Base-by-base conservation (phyloP, 768 basidiomycete genomes). In the Collybiopsis confluens region DNA sequence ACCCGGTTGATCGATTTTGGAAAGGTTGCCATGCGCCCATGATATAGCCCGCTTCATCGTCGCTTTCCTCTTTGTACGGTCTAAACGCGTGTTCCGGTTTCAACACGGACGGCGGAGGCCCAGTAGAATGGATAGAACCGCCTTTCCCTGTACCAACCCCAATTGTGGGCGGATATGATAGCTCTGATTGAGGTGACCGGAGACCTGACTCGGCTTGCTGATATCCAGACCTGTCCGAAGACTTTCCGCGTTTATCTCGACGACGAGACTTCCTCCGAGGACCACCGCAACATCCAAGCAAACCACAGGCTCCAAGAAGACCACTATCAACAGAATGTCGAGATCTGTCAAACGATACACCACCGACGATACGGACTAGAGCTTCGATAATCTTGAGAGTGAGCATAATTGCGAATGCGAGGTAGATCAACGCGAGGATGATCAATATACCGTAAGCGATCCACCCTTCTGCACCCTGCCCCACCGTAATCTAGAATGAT, bases 21-120 rank as follows among this genome's bases (percentile, higher is more conserved):
- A 82, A 88, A 26, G 85, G 82, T 59, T 87, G 85, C 91, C 92
- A 96, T n/a, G 95, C 91, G 38, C 86, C 87, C 92, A 98, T 96
- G 63, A 98, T 97, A 59, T 76, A 88, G 11, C 90, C 88, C 52
- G 72, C 77, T 58, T 90, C 90, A 60, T 88, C 88, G 56, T 91
- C 90, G 59, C 79, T 86, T 40, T 91, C 87, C 62, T 91, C 88
- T 58, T 76, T 77, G 64, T 90, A 90, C 26, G 87, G 89, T 43
- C 79, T 77, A 56, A 85, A 74, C 3, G 86, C 88, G 44, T 90
- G 88, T 59, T 92, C 90, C 0, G 90, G 91, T 35, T 83, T 81
- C 57, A 92, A 74, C 4, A 90, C 88, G 20, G 80, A 86, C 13
- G 85, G 80, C 11, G 83, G 88, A 8, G 81, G 82, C 36, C 74